Conservation (phyloP, 2,329 filamentous ascomycete species). For the Lachnellula cervina region DNA sequence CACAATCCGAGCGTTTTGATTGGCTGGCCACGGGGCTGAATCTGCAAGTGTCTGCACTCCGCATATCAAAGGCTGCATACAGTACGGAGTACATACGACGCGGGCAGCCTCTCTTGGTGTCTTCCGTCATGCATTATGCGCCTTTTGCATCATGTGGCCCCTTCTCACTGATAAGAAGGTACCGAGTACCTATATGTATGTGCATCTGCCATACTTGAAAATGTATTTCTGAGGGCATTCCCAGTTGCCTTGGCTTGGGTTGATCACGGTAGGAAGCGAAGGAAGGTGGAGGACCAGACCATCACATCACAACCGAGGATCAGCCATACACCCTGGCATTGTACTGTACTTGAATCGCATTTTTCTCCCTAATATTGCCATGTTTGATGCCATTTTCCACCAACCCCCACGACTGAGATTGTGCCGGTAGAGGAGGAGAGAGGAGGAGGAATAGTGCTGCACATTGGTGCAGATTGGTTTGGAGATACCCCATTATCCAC, state of each 20-base stretch:
- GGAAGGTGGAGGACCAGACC: not conserved
- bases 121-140: not conserved
- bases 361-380: not conserved
- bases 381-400: not conserved
- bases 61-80: constrained; percentile 7
- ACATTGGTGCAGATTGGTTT: not conserved
- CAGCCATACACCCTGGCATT: too few relatives aligned
- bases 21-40: not conserved
- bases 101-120: not conserved
- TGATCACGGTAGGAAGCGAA: not conserved
- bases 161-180: constrained; percentile 2
- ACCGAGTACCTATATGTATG: not conserved
- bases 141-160: constrained; percentile 1
- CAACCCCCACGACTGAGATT: constrained; percentile 1
- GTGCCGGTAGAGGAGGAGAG: constrained; percentile 6
- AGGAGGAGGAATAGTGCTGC: not conserved
- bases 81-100: too few relatives aligned
- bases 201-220: not conserved
- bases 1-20: not conserved
- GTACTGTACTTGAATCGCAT: not conserved
- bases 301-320: too few relatives aligned
- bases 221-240: constrained; percentile 16
- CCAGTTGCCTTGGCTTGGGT: not conserved
- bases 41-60: constrained; percentile 9
- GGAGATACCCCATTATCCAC: not conserved